Evolutionary conservation across 257 asterid species (phyloP).

Genomic region (Solanum tarapatanum): DNA sequence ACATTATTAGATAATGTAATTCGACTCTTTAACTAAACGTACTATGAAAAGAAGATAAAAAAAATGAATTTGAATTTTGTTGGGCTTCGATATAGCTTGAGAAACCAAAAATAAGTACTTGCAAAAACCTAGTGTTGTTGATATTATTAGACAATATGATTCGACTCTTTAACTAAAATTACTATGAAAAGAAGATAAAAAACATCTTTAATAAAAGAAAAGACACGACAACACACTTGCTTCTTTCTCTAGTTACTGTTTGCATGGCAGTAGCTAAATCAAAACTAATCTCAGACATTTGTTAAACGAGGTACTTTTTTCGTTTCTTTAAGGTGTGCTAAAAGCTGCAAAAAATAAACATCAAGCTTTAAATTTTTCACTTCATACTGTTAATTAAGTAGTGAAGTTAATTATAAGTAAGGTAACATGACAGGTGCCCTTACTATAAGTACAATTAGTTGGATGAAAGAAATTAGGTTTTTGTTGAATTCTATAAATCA

Average conservation of each 20-base stretch:
- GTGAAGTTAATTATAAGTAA: background rate
- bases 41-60: slow-evolving; percentile 10
- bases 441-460: background rate
- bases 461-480: background rate
- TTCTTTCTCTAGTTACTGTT: background rate
- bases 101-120: too few species aligned
- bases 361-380: background rate
- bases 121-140: background rate
- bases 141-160: slow-evolving; percentile 2
- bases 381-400: background rate
- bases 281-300: background rate
- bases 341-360: background rate
- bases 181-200: slow-evolving; percentile 13
- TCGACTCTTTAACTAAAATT: slow-evolving; percentile 22
- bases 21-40: slow-evolving; percentile 20
- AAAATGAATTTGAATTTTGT: too few species aligned
- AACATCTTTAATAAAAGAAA: background rate
- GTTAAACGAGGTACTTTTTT: background rate
- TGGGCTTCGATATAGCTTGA: background rate
- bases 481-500: background rate
- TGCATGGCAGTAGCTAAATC: background rate
- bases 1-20: slow-evolving; percentile 4
- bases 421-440: background rate
- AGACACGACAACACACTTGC: slow-evolving; percentile 1
- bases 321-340: background rate